Conservation (phyloP, 2,329 filamentous ascomycete genomes). For the Diaporthe sp. region DNA sequence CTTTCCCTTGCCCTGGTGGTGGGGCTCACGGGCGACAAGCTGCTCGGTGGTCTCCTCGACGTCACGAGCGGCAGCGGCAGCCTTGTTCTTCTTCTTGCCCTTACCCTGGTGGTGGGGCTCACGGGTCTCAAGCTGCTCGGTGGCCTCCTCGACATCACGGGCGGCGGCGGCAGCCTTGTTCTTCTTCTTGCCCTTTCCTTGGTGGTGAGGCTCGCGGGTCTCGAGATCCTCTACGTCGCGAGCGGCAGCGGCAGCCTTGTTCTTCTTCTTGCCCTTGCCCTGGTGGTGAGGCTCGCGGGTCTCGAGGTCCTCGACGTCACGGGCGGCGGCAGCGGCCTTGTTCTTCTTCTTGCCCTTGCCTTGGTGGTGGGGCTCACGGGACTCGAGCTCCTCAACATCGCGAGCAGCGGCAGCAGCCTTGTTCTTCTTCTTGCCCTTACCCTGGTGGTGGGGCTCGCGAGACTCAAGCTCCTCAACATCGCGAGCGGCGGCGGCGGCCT, state of each 20-base stretch:
- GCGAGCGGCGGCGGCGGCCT: constrained; percentile 3
- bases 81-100: constrained; percentile 43
- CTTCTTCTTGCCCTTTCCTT: constrained; percentile 40
- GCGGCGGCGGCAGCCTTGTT: neutral
- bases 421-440: constrained; percentile 44
- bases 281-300: constrained; percentile 45
- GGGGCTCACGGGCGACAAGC: constrained; percentile 34
- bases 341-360: constrained; percentile 35
- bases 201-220: constrained; percentile 42
- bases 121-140: constrained; percentile 39
- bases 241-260: neutral
- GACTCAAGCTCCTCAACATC: constrained; percentile 35
- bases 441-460: constrained; percentile 38
- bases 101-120: constrained; percentile 47
- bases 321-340: neutral
- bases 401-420: neutral
- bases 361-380: constrained; percentile 45
- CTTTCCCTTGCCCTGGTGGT: constrained; percentile 38
- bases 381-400: constrained; percentile 38
- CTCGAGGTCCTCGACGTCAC: constrained; percentile 38
- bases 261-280: constrained; percentile 35
- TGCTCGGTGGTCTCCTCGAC: constrained; percentile 2
- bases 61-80: neutral
- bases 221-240: constrained; percentile 10
- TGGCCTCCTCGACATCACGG: constrained; percentile 19